A percentile compares a stretch with the other conserved stretches of the same genome.
Conservation (phyloP, 208 protist species). For the Trypanosoma brucei region DNA sequence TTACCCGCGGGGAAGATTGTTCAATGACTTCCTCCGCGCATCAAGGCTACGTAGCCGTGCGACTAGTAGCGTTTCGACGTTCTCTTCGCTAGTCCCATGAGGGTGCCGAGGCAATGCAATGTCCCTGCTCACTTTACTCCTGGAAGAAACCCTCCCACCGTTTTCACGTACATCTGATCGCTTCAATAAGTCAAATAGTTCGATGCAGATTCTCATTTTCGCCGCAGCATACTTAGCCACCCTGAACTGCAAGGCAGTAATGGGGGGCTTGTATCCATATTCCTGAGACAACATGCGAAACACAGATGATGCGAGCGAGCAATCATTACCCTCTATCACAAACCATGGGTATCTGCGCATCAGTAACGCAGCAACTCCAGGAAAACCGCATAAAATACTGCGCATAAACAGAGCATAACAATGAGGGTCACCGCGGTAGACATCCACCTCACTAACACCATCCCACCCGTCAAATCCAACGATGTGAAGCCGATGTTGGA, state of each 20-base stretch:
- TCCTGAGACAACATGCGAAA: conserved; percentile 1
- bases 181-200: conserved; percentile 10
- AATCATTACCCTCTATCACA: conserved; percentile 4
- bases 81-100: not conserved
- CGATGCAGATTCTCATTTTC: conserved; percentile 11
- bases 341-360: conserved; percentile 10
- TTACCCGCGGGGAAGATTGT: no score
- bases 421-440: conserved; percentile 3
- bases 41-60: no score
- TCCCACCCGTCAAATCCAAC: conserved; percentile 12
- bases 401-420: conserved; percentile 14
- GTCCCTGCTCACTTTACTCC: not conserved
- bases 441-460: conserved; percentile 4
- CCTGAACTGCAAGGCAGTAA: conserved; percentile 6
- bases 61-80: no score
- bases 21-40: no score
- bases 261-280: conserved; percentile 9
- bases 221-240: conserved; percentile 1
- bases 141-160: not conserved
- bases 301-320: not conserved
- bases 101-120: not conserved
- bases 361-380: not conserved
- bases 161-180: not conserved
- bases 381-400: not conserved
- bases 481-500: conserved; percentile 1